Evolutionary conservation across 2,329 filamentous ascomycete species (phyloP).

Genomic region (Aspergillus vadensis): DNA sequence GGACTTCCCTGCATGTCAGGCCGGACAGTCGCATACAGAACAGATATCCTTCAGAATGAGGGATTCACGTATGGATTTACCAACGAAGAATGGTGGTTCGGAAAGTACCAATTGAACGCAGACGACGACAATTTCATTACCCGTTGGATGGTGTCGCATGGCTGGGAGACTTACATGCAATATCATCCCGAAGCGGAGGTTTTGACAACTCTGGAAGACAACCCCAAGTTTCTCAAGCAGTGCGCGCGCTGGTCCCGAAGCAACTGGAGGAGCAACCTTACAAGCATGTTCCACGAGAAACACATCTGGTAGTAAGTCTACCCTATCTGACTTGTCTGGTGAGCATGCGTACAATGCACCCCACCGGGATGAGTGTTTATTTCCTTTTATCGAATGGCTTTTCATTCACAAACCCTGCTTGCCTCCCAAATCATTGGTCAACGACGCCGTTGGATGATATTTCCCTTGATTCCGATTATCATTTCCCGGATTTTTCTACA

Average conservation of each 20-base stretch:
- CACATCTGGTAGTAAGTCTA: constrained; percentile 81
- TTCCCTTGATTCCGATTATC: neutral
- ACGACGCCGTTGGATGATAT: neutral
- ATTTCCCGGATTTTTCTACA: neutral
- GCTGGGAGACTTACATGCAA: constrained; percentile 94
- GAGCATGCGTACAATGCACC: neutral
- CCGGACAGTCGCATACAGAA: constrained; percentile 87
- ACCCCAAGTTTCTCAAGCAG: constrained; percentile 86
- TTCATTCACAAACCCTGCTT: neutral
- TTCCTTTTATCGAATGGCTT: neutral
- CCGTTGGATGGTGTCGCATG: constrained; percentile 87
- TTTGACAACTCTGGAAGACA: constrained; percentile 88
- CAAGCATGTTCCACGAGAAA: constrained; percentile 79
- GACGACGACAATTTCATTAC: constrained; percentile 99
- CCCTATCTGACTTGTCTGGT: neutral
- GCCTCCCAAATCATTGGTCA: neutral
- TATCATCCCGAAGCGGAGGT: constrained; percentile 90
- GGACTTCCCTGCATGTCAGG: constrained; percentile 97
- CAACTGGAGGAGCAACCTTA: constrained; percentile 97
- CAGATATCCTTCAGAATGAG: constrained; percentile 80
- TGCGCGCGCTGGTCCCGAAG: constrained; percentile 94
- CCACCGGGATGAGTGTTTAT: neutral
- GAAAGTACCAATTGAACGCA: constrained; percentile 85
- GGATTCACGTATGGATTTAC: constrained; percentile 88
- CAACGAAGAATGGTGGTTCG: constrained; percentile 78